Evolutionary conservation across 192 early-diverging fungal genomes (phyloP).

Genomic region (Coemansia sp.): DNA sequence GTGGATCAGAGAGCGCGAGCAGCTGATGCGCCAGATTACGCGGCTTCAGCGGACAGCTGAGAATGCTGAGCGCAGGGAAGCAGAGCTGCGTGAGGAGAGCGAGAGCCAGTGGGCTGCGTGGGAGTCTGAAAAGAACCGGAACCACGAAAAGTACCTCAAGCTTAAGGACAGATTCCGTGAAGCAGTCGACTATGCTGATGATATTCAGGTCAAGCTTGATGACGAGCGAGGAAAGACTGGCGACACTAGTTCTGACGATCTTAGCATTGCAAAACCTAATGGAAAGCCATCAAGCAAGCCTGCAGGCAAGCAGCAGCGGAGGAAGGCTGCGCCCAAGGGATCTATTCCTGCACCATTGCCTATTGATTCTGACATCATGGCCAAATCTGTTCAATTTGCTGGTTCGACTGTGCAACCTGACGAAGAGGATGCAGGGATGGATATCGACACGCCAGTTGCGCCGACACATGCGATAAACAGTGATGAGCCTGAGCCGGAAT

Average conservation of each 20-base stretch:
- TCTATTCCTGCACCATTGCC: neutral
- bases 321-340: neutral
- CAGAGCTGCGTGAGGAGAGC: conserved; percentile 49
- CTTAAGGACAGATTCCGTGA: conserved; percentile 33
- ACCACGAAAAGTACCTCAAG: conserved; percentile 36
- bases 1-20: conserved; percentile 45
- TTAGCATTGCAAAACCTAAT: neutral
- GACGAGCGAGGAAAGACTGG: conserved; percentile 11
- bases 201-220: conserved; percentile 28
- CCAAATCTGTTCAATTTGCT: too few relatives aligned
- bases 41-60: conserved; percentile 33
- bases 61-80: conserved; percentile 33
- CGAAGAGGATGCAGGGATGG: neutral
- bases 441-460: neutral
- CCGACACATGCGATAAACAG: neutral
- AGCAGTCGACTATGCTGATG: conserved; percentile 38
- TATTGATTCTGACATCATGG: neutral
- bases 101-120: conserved; percentile 37
- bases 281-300: neutral
- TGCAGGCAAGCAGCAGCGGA: neutral
- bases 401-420: too few relatives aligned
- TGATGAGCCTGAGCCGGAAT: neutral
- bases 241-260: neutral
- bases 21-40: conserved; percentile 31
- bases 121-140: conserved; percentile 41